Base-by-base conservation (phyloP, 139 green algal species). In the Chlamydomonas sphaeroides region DNA sequence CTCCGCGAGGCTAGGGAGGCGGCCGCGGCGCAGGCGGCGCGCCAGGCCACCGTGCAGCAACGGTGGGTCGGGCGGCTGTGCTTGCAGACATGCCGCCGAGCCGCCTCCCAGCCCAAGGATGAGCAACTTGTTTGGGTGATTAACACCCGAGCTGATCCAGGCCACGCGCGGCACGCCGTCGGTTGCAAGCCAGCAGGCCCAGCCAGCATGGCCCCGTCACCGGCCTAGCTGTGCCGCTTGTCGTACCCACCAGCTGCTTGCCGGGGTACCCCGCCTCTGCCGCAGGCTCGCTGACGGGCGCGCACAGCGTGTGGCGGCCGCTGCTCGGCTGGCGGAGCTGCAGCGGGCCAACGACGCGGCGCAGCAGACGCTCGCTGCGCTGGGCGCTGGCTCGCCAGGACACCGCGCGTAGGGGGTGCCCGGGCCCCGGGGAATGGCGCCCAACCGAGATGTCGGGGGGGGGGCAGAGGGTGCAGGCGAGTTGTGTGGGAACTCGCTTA, bases 251-350 rank as follows among this genome's bases (percentile, higher is more conserved):
- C n/a, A n/a, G n/a, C n/a, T n/a, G n/a, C n/a, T n/a, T n/a, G n/a
- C n/a, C n/a, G n/a, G n/a, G n/a, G n/a, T n/a, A n/a, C 59, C 7
- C 30, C 59, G 3, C 59, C 59, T 3, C 59, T 5, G 28, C 28
- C 30, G 5, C 56, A 68, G 33, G 14, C 72, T 79, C 38, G 33
- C 20, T 23, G 36, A 41, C 56, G 72, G 36, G 25, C 56, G 72
- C 36, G 3, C 23, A 25, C 8, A 28, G 14, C 72, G 72, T 26
- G 23, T 79, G 23, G 28, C 72, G 2, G 35, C 56, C 72, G 72
- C 72, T 38, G 66, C 56, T 38, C 72, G 56, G 33, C 72, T 79
- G 56, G 53, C 56, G 8, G 72, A 79, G 3, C 72, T 79, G 72
- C 72, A 79, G 53, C 53, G 57, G 7, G 72, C 36, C 53, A 68